phyloP scores from a whole-genome alignment of 495 filamentous ascomycete species.

The Podospora pseudoanserina region DNA sequence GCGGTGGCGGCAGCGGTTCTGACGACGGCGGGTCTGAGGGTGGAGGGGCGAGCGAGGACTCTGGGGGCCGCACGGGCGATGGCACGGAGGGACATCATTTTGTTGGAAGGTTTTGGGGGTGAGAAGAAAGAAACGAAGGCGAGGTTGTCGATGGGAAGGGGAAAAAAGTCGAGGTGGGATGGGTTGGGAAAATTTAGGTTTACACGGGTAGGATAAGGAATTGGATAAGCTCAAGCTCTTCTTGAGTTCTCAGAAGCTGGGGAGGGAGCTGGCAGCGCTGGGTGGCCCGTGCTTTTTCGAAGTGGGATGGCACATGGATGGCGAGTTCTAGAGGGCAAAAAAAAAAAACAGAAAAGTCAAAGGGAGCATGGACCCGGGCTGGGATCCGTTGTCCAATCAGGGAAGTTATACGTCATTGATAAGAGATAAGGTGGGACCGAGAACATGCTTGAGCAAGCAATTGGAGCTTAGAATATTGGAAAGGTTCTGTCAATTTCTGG shows the following conservation, averaged over 20 bases:
- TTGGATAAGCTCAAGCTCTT: neutral
- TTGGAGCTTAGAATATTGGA: neutral
- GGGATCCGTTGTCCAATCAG: constrained; percentile 10
- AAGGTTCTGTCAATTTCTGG: neutral
- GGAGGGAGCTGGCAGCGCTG: neutral
- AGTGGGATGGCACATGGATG: neutral
- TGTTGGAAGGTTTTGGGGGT: constrained; percentile 29
- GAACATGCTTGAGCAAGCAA: neutral
- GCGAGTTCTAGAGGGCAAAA: neutral
- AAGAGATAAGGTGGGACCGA: neutral
- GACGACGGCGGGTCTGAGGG: constrained; percentile 39
- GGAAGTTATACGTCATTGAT: constrained; percentile 5
- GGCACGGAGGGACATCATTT: constrained; percentile 73
- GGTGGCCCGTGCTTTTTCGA: neutral
- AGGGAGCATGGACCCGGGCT: constrained; percentile 2
- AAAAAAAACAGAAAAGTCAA: neutral
- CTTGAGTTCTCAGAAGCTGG: neutral
- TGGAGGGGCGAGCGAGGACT: constrained; percentile 58
- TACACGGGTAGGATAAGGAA: neutral
- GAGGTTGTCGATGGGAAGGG: neutral
- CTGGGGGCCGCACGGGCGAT: constrained; percentile 70
- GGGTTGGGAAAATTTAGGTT: constrained; percentile 4
- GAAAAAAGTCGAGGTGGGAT: constrained; percentile 3
- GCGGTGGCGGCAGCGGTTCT: constrained; percentile 24
- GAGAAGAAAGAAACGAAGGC: neutral